A percentile compares a stretch with the other conserved stretches of the same genome.
Conservation (phyloP, 139 green algal species). For the Chlorella vulgaris region DNA sequence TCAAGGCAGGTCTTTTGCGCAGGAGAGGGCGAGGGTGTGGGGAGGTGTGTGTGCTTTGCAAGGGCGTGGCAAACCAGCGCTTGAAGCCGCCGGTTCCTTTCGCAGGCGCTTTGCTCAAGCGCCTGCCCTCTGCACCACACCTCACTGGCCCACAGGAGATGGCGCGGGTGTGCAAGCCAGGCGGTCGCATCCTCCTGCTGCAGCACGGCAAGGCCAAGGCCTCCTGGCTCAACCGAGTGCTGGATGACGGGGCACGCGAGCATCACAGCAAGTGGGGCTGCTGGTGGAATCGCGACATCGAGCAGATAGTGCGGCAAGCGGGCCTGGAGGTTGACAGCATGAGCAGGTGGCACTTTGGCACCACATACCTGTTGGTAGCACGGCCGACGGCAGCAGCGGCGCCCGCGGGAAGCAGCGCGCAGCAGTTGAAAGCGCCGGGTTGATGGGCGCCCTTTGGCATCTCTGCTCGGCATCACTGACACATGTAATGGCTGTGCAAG, state of each 20-base stretch:
- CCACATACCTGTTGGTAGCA: constrained; percentile 65
- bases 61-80: no score
- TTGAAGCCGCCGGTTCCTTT: background rate
- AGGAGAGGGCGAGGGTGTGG: no score
- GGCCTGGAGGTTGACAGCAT: constrained; percentile 60
- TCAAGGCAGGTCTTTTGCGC: constrained; percentile 43
- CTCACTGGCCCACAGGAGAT: constrained; percentile 47
- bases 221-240: constrained; percentile 56
- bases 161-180: constrained; percentile 54
- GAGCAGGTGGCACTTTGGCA: constrained; percentile 77
- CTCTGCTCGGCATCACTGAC: no score
- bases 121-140: background rate
- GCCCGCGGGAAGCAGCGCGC: no score
- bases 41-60: background rate
- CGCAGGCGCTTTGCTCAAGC: background rate
- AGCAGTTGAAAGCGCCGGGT: no score
- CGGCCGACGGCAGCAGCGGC: constrained; percentile 29
- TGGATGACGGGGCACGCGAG: constrained; percentile 49
- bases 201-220: constrained; percentile 64
- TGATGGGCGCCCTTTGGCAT: no score
- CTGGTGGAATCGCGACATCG: constrained; percentile 82
- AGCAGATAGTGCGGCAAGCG: constrained; percentile 61
- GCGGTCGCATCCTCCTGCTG: constrained; percentile 66
- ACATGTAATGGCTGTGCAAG: no score
- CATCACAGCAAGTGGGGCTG: constrained; percentile 80